Conservation (phyloP, 2,329 filamentous ascomycete genomes). For the Fusarium zealandicum region DNA sequence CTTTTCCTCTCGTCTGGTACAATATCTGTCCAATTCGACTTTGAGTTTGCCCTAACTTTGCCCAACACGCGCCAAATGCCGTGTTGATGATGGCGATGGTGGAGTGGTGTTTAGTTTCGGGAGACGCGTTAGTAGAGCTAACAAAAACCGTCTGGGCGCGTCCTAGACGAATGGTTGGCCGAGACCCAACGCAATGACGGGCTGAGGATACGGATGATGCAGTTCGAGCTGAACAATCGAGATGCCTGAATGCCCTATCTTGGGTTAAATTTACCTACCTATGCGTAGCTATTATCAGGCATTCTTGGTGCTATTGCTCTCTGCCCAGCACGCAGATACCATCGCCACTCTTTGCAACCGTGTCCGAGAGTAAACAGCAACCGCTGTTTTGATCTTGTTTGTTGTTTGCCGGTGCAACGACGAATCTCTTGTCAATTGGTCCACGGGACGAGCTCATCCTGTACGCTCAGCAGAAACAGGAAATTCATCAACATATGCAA, state of each 20-base stretch:
- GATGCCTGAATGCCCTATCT: neutral
- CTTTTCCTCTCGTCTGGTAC: no score
- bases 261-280: no score
- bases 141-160: slow-evolving; percentile 10
- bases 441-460: neutral
- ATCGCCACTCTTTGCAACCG: slow-evolving; percentile 10
- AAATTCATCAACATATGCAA: neutral
- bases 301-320: slow-evolving; percentile 8
- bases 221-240: slow-evolving; percentile 2
- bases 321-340: slow-evolving; percentile 28
- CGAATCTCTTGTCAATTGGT: neutral
- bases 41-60: slow-evolving; percentile 18
- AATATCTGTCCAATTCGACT: neutral
- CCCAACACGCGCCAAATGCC: slow-evolving; percentile 23
- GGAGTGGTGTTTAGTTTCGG: slow-evolving; percentile 27
- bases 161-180: slow-evolving; percentile 20
- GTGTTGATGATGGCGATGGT: slow-evolving; percentile 25
- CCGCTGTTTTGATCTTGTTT: slow-evolving; percentile 19
- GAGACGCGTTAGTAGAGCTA: slow-evolving; percentile 26
- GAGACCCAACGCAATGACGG: slow-evolving; percentile 9
- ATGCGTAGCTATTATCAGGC: no score
- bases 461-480: no score
- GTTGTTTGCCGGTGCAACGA: slow-evolving; percentile 3
- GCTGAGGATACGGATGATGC: slow-evolving; percentile 17
- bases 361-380: slow-evolving; percentile 31